A percentile compares a stretch with the other conserved stretches of the same genome.
These are phyloP conservation scores for Saururus chinensis DNA, from an alignment of 164 flowering plant species.

Conservation along the genomic window DNA sequence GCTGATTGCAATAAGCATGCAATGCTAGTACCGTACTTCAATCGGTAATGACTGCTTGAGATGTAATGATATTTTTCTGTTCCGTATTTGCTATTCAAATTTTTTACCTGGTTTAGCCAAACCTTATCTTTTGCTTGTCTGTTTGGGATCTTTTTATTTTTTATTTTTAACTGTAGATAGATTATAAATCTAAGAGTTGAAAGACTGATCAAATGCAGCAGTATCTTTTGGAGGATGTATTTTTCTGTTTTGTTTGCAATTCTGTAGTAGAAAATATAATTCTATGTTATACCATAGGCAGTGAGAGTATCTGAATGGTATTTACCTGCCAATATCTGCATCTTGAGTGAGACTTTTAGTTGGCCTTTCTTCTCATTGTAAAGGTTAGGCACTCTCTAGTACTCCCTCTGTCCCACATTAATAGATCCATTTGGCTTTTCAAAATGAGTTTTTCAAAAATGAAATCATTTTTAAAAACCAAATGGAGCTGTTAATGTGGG, in stretches of 20 bases:
- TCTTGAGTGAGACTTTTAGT: not conserved
- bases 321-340: not conserved
- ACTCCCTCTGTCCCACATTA: too few species aligned
- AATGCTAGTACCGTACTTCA: constrained; percentile 54
- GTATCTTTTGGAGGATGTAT: too few species aligned
- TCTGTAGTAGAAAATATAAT: too few species aligned
- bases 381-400: not conserved
- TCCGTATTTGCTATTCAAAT: constrained; percentile 1
- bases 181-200: too few species aligned
- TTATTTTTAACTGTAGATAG: not conserved
- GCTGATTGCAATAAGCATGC: constrained; percentile 24
- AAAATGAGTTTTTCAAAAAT: too few species aligned
- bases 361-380: not conserved
- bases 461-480: too few species aligned
- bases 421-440: too few species aligned
- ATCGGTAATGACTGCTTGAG: constrained; percentile 27
- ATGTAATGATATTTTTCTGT: not conserved
- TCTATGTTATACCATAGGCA: too few species aligned
- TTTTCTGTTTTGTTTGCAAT: too few species aligned
- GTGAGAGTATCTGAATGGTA: not conserved
- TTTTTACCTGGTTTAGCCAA: too few species aligned
- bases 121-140: not conserved
- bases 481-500: too few species aligned
- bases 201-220: too few species aligned
- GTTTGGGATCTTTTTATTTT: not conserved